Base-by-base conservation (phyloP, 768 basidiomycete species). In the Lentinula detonsa region DNA sequence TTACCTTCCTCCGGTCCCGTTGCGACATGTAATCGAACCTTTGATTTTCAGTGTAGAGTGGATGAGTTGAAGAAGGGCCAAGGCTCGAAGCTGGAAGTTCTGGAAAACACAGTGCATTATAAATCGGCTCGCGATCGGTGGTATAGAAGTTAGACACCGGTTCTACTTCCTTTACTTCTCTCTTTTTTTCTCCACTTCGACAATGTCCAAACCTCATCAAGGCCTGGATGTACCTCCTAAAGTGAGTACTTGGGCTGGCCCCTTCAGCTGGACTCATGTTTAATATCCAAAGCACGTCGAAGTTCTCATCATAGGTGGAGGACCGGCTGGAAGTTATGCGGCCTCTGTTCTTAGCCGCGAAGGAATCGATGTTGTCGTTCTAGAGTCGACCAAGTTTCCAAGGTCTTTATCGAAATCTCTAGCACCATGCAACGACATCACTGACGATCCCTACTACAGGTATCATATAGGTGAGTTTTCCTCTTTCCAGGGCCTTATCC, bases 221-320 rank as follows among this genome's bases (percentile, higher is more conserved):
- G n/a, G 35, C 51, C 53, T 28, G 23, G n/a, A 4, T 21, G 53
- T 37, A 37, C 56, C 56, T 8, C 31, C 46, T 34, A 48, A 50
- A 46, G 57, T 48, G 46, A 48, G 46, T 35, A 39, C 18, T 35
- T 18, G 28, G 3, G 6, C 10, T 33, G 23, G 3, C 33, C 34
- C 4, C 15, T 37, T 13, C 45, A 13, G 15, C 16, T 34, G 28
- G 10, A 4, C n/a, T 18, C 13, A 4, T 28, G 28, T 8, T 39
- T 39, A 6, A 39, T 15, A 54, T 62, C 33, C 52, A 9, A 58
- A 81, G 79, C 76, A 78, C 61, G 70, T 75, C 21, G 74, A 77
- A 50, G 71, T 82, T 60, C 75, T 82, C 10, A 65, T 82, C 56
- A 73, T 82, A 18, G 81, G 81, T 18, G 60, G 60, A 15, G 72